Base-by-base conservation (phyloP, 192 early-diverging fungal species). In the Tieghemiomyces parasiticus region DNA sequence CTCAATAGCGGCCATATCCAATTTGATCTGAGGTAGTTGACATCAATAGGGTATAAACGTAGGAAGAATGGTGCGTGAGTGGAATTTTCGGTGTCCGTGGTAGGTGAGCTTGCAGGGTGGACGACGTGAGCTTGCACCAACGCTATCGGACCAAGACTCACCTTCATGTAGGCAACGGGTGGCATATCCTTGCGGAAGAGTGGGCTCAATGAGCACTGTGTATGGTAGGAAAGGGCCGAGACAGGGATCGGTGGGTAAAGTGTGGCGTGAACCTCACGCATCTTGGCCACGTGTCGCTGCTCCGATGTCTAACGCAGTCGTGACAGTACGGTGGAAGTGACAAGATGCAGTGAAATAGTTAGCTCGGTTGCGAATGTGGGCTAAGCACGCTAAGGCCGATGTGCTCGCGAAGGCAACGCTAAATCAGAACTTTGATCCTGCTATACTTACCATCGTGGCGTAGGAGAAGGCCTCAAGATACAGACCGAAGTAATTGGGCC, bases 401-500 rank as follows among this genome's bases (percentile, higher is more conserved):
- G n/a, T n/a, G n/a, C n/a, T n/a, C n/a, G n/a, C n/a, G n/a, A n/a
- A n/a, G n/a, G n/a, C n/a, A n/a, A n/a, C n/a, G n/a, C n/a, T n/a
- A n/a, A n/a, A n/a, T n/a, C n/a, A n/a, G n/a, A n/a, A n/a, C n/a
- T n/a, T n/a, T n/a, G n/a, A n/a, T n/a, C n/a, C n/a, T n/a, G n/a
- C n/a, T n/a, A 6, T 42, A 42, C 38, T 16, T 42, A 42, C 38
- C 38, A 42, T 42, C 38, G 38, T 42, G 16, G 38, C 16, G 25
- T n/a, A 24, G 26, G 32, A 29, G 24, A 12, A 4, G 6, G 6
- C 32, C 8, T 54, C 52, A 12, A 33, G 26, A 31, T 34, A 54
- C 30, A 54, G n/a, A 10, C 52, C 52, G n/a, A 54, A 54, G 52
- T 54, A 54, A 31, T 54, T 54, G 28, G 52, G 52, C 52, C 52